Conservation (phyloP, 1,139 yeast species). For the Hansenula anomala region DNA sequence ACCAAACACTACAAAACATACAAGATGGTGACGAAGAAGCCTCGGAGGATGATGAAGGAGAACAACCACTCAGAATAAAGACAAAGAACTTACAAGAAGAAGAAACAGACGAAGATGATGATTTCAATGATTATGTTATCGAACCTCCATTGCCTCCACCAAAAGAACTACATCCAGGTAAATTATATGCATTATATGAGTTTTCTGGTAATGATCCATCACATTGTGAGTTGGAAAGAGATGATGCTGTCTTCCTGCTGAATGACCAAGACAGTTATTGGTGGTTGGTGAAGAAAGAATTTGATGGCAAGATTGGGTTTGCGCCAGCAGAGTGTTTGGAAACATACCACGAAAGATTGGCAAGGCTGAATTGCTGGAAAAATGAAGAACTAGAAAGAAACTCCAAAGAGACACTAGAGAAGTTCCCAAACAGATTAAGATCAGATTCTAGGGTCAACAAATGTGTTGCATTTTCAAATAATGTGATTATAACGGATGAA, state of each 20-base stretch:
- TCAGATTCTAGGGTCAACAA: slow-evolving; percentile 16
- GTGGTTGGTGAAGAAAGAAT: slow-evolving; percentile 84
- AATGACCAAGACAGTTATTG: slow-evolving; percentile 93
- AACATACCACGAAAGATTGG: slow-evolving; percentile 86
- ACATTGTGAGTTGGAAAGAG: slow-evolving; percentile 75
- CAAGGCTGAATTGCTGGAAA: slow-evolving; percentile 87
- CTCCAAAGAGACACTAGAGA: slow-evolving; percentile 17
- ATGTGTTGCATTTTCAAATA: slow-evolving; percentile 30
- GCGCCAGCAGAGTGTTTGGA: slow-evolving; percentile 96
- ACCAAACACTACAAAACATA: slow-evolving; percentile 1
- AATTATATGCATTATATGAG: slow-evolving; percentile 81
- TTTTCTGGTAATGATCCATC: slow-evolving; percentile 93
- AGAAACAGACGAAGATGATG: slow-evolving; percentile 21
- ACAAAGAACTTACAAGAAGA: slow-evolving; percentile 6
- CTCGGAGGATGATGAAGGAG: slow-evolving; percentile 1
- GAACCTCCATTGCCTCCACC: slow-evolving; percentile 81
- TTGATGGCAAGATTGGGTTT: slow-evolving; percentile 77
- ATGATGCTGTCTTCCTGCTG: slow-evolving; percentile 76
- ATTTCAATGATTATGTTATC: slow-evolving; percentile 25
- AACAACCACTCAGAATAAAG: slow-evolving; percentile 11
- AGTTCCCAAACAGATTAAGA: not conserved
- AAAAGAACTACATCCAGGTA: slow-evolving; percentile 76
- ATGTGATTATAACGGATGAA: slow-evolving; percentile 18
- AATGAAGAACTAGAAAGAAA: slow-evolving; percentile 69
- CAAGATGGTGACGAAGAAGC: not conserved